Conservation (phyloP, 257 asterid genomes). For the Ajuga chamaepitys region DNA sequence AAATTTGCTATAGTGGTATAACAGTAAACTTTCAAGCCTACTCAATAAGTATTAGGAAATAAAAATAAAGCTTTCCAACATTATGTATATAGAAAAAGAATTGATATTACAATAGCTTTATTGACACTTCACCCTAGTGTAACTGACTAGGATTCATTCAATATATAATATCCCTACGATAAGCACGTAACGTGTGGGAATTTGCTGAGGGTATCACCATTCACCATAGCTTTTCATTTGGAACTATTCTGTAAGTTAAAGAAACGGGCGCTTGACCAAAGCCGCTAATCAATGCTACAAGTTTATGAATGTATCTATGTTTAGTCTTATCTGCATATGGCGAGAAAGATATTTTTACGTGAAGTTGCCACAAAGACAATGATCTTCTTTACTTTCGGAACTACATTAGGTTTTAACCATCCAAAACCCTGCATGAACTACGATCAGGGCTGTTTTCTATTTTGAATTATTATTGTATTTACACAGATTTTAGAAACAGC, state of each 20-base stretch:
- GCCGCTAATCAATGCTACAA: neutral
- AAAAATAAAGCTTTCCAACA: neutral
- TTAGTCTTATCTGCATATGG: neutral
- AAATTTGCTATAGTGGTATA: too few species aligned
- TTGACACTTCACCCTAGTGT: too few species aligned
- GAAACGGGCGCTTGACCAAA: neutral
- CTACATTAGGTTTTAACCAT: neutral
- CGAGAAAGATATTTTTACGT: neutral
- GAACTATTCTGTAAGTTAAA: neutral
- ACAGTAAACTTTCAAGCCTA: too few species aligned
- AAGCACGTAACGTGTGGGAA: neutral
- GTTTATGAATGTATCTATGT: neutral
- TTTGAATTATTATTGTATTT: too few species aligned
- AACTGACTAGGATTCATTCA: too few species aligned
- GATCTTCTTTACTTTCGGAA: neutral
- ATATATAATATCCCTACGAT: neutral
- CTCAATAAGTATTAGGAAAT: too few species aligned
- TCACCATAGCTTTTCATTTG: too few species aligned
- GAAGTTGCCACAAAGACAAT: neutral
- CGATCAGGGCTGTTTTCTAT: neutral
- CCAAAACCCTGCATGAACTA: slow-evolving; percentile 13
- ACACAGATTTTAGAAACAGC: neutral
- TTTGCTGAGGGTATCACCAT: neutral
- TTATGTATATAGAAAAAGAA: too few species aligned
- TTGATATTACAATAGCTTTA: too few species aligned